Evolutionary conservation across 352 stramenopile species (phyloP).

Genomic region (Elongisporangium undulatum): DNA sequence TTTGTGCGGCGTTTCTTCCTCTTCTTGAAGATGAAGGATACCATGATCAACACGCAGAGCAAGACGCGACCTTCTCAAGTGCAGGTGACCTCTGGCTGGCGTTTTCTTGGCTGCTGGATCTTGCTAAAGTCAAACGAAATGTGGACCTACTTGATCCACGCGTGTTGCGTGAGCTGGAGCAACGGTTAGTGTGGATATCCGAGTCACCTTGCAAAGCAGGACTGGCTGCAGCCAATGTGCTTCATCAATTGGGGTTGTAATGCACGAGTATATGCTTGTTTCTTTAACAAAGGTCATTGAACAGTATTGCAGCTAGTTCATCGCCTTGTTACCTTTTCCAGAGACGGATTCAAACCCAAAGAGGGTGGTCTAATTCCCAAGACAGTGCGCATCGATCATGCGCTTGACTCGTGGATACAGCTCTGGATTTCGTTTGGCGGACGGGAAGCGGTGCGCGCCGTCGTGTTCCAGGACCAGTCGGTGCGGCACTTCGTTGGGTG

Average conservation of each 20-base stretch:
- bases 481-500: constrained; percentile 8
- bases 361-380: not conserved
- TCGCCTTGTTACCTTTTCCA: no score
- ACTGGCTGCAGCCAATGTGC: constrained; percentile 30
- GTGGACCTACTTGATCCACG: constrained; percentile 32
- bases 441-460: constrained; percentile 32
- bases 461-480: constrained; percentile 32
- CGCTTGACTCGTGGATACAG: constrained; percentile 20
- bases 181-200: constrained; percentile 24
- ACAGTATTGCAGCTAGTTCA: no score
- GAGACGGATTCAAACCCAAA: no score
- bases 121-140: constrained; percentile 6
- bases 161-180: constrained; percentile 23
- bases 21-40: constrained; percentile 23
- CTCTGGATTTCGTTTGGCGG: constrained; percentile 14
- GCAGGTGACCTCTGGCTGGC: constrained; percentile 29
- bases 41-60: not conserved
- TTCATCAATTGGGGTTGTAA: constrained; percentile 28
- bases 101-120: constrained; percentile 40
- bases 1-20: constrained; percentile 53
- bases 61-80: not conserved
- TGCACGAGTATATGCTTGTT: no score
- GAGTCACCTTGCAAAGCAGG: constrained; percentile 20
- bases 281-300: no score
- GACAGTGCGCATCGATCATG: constrained; percentile 22